Evolutionary conservation across 495 filamentous ascomycete species (phyloP).

Genomic region (Pseudotulostoma volvatum): DNA sequence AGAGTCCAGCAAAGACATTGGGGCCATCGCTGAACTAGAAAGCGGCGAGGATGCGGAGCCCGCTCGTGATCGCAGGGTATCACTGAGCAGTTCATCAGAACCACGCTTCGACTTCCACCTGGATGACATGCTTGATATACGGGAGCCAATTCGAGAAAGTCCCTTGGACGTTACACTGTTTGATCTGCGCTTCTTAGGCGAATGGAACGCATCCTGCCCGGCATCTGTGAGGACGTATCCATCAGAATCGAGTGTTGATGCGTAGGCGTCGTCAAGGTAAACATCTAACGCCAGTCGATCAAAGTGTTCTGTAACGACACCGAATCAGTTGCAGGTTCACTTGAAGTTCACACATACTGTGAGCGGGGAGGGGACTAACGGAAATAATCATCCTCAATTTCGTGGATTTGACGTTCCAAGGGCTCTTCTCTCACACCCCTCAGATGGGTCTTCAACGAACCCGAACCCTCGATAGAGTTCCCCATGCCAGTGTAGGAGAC

Average conservation of each 20-base stretch:
- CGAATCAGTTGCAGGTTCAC: no score
- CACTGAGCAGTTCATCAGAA: conserved; percentile 28
- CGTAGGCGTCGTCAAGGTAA: conserved; percentile 18
- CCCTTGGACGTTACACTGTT: conserved; percentile 48
- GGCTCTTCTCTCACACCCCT: conserved; percentile 39
- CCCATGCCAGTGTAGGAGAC: conserved; percentile 34
- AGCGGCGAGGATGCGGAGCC: conserved; percentile 57
- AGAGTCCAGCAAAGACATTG: conserved; percentile 35
- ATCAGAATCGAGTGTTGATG: conserved; percentile 20
- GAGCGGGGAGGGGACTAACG: conserved; percentile 13
- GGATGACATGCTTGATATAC: conserved; percentile 56
- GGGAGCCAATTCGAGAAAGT: conserved; percentile 49
- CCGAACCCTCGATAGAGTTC: conserved; percentile 34
- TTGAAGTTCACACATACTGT: background rate
- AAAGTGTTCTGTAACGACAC: conserved; percentile 18
- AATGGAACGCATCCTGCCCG: conserved; percentile 45
- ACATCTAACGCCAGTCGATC: conserved; percentile 14
- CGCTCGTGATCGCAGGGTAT: conserved; percentile 27
- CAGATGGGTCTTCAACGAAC: conserved; percentile 24
- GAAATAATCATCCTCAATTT: conserved; percentile 30
- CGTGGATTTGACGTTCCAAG: conserved; percentile 23
- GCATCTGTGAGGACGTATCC: conserved; percentile 47
- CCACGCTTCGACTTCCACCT: conserved; percentile 43
- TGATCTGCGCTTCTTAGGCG: conserved; percentile 45
- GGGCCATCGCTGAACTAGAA: conserved; percentile 37